Conservation (phyloP, 495 filamentous ascomycete species). For the Talaromyces ruber region DNA sequence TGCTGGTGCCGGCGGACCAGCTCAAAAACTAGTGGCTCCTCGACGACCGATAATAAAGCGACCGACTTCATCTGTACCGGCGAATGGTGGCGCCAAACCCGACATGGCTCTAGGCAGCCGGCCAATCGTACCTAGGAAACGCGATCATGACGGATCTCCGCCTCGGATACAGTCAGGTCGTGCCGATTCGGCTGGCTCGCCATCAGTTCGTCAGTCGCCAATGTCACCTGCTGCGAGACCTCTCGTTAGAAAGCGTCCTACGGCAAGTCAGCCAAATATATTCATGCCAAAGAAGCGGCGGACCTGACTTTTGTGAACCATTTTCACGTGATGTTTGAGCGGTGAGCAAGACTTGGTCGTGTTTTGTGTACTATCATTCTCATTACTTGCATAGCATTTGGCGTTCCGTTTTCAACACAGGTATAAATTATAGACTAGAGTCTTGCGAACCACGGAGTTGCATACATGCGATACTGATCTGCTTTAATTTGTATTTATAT, state of each 20-base stretch:
- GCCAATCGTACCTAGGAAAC: neutral
- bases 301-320: neutral
- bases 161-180: neutral
- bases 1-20: neutral
- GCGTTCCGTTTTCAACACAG: neutral
- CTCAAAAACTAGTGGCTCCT: neutral
- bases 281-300: constrained; percentile 35
- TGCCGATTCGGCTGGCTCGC: neutral
- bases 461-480: neutral
- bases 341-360: neutral
- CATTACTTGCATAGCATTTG: neutral
- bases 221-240: constrained; percentile 4
- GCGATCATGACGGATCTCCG: neutral
- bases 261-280: constrained; percentile 17
- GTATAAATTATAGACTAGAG: neutral
- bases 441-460: neutral
- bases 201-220: neutral
- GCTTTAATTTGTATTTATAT: neutral
- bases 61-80: neutral
- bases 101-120: neutral
- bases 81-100: neutral
- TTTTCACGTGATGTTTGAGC: neutral
- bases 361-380: neutral
- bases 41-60: neutral
- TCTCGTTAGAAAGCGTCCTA: constrained; percentile 22